Evolutionary conservation across 2,329 filamentous ascomycete genomes (phyloP).

Genomic region (Fusarium sp.): DNA sequence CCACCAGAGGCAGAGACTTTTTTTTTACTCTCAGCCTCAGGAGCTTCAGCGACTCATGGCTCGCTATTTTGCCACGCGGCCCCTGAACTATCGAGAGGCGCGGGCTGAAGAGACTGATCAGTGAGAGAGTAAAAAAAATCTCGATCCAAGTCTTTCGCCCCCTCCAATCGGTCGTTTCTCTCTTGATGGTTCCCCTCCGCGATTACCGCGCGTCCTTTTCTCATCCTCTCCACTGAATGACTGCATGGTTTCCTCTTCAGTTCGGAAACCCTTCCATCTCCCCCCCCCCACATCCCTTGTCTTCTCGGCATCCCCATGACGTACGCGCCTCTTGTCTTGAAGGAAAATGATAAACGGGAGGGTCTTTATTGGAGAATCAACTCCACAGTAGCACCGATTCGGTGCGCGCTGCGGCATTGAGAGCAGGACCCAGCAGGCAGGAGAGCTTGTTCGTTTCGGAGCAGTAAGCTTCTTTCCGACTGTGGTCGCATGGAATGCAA

Average conservation of each 20-base stretch:
- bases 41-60: conserved; percentile 28
- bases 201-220: conserved; percentile 38
- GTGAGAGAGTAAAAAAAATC: background rate
- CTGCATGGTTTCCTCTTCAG: conserved; percentile 5
- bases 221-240: conserved; percentile 9
- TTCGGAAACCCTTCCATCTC: background rate
- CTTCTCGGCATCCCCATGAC: conserved; percentile 27
- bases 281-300: conserved; percentile 32
- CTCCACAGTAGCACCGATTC: conserved; percentile 38
- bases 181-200: conserved; percentile 24
- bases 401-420: background rate
- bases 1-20: background rate
- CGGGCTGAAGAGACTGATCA: conserved; percentile 8
- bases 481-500: background rate
- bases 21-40: background rate
- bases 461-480: too few relatives aligned
- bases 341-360: conserved; percentile 12
- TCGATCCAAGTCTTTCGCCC: background rate
- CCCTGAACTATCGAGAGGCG: conserved; percentile 24
- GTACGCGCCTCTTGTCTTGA: conserved; percentile 13
- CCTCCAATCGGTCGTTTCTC: too few relatives aligned
- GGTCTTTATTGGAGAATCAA: conserved; percentile 1
- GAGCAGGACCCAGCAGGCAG: background rate
- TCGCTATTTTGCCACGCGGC: conserved; percentile 31
- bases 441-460: too few relatives aligned